Conservation (phyloP, 2,329 filamentous ascomycete genomes). For the Fusarium sarcochroum region DNA sequence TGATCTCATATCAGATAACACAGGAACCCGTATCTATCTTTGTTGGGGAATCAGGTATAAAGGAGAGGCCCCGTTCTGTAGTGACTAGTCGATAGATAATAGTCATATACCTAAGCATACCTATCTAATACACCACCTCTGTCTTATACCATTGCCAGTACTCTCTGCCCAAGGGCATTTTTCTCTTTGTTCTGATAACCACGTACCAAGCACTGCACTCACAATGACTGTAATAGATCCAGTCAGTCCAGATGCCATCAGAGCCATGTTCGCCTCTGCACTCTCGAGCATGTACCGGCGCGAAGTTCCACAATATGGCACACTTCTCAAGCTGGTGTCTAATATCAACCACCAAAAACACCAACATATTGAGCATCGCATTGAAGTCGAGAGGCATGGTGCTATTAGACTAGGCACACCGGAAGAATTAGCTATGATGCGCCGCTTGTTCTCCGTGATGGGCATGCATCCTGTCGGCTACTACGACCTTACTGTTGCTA, state of each 20-base stretch:
- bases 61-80: neutral
- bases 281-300: constrained; percentile 55
- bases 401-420: constrained; percentile 64
- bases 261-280: constrained; percentile 48
- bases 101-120: neutral
- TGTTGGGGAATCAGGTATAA: constrained; percentile 3
- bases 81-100: neutral
- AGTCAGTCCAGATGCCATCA: constrained; percentile 25
- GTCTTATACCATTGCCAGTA: neutral
- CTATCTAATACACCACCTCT: neutral
- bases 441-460: constrained; percentile 61
- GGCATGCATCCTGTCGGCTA: constrained; percentile 66
- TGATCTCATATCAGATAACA: neutral
- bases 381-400: constrained; percentile 56
- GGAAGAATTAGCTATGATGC: constrained; percentile 59
- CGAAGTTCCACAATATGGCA: constrained; percentile 55
- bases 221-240: constrained; percentile 13
- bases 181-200: neutral
- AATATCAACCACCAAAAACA: constrained; percentile 41
- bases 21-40: neutral
- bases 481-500: constrained; percentile 63
- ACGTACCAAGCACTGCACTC: neutral
- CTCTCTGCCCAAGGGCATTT: no score
- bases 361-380: constrained; percentile 5
- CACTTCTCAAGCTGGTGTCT: constrained; percentile 51